Evolutionary conservation across 2,329 filamentous ascomycete species (phyloP).

Genomic region (Coleophoma crateriformis): DNA sequence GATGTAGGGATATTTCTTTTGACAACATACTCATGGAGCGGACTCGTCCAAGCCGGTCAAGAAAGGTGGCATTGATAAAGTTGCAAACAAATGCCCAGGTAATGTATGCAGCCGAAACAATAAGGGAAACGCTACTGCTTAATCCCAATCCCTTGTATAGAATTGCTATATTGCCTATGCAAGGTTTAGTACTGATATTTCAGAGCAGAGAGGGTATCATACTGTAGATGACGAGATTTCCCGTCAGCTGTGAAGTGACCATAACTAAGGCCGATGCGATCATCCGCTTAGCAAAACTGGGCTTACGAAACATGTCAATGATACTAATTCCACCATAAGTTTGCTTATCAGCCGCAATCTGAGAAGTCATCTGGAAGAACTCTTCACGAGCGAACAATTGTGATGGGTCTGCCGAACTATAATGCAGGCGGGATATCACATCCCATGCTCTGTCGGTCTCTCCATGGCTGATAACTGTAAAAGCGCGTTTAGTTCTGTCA

Average conservation of each 20-base stretch:
- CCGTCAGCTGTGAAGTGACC: background rate
- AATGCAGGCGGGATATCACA: background rate
- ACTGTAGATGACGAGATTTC: background rate
- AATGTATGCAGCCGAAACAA: background rate
- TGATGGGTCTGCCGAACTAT: background rate
- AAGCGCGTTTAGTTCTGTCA: background rate
- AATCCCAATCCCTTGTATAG: background rate
- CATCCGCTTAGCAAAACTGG: background rate
- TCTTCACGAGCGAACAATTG: background rate
- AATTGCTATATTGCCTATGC: background rate
- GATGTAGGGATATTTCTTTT: background rate
- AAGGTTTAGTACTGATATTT: background rate
- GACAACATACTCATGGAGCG: background rate
- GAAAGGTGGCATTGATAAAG: background rate
- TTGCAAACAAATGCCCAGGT: background rate
- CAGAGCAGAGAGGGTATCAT: background rate
- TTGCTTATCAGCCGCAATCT: background rate
- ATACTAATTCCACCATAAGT: background rate
- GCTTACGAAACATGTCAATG: background rate
- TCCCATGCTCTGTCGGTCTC: background rate
- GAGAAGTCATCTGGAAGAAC: conserved; percentile 1
- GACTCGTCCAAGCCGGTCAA: background rate
- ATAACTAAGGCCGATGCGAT: background rate
- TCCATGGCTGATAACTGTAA: background rate
- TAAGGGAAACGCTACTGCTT: background rate